Base-by-base conservation (phyloP, 106 monocot species). In the Triglochin maritima region DNA sequence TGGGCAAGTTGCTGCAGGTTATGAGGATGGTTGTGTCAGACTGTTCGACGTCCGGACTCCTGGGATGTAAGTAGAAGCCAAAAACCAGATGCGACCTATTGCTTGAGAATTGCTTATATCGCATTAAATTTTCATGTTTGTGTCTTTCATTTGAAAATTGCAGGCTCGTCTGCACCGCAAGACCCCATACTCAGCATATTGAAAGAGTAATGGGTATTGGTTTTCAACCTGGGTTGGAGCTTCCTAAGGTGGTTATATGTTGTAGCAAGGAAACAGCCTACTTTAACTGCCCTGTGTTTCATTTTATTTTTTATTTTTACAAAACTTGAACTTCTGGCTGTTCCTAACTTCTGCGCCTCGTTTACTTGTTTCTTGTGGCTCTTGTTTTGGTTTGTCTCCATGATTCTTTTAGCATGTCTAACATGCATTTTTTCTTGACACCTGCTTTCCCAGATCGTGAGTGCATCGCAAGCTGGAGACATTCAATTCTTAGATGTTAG, bases 391-490 rank as follows among this genome's bases (percentile, higher is more conserved):
- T 29, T 29, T 29, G 29, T 29, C 29, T 29, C 29, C 29, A 29
- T 29, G 29, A 29, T 29, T 29, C 29, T 29, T 29, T 29, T 29
- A 29, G 1, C 29, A 29, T 29, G 29, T 29, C 29, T 29, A 29
- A 29, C 29, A 29, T 29, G 29, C 29, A 29, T 29, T 29, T 29
- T 29, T 29, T 29, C 29, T 29, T 29, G 29, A 29, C 29, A 54
- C 9, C 8, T 53, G 54, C 7, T 45, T 13, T 11, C 58, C 51
- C 84, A 95, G 95, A 90, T 95, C 66, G 90, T 95, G 5, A 95
- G 95, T 68, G 95, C 95, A 14, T 90, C 85, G 51, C 90, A 95
- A 75, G 95, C 95, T 57, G 95, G 95, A 14, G 90, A 90, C 58
- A 95, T 95, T 14, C 85, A 85, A 49, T 85, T 95, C 66, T 45